Evolutionary conservation across 495 filamentous ascomycete genomes (phyloP), one percentile per base, ranked within the genome.

Genomic region (Aspergillus avenaceus): DNA sequence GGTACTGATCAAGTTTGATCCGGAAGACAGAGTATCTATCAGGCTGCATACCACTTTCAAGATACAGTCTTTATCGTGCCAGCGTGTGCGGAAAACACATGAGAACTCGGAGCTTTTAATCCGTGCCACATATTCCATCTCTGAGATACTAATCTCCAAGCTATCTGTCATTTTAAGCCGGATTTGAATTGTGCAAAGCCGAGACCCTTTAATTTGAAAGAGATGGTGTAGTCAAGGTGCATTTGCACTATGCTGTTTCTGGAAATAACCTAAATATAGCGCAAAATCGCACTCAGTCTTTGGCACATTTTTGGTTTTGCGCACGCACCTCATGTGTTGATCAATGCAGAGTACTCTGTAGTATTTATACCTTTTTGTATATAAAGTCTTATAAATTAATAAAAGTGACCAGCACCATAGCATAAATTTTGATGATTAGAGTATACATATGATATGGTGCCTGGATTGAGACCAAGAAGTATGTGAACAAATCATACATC

Each of bases 1-100:
- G 49, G 29, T 50, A 55, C 48, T 55, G 12, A 23, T 19, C 12
- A 11, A 16, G 5, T 41, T 41, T 12, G 38, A 6, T 23, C 4
- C 5, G 12, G 4, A 19, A 44, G 8, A 44, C 18, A 12, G 18
- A 16, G 9, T n/a, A n/a, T n/a, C 32, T 36, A n/a, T 36, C 9
- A 12, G 18, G 9, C 18, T 16, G 18, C 41, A 44, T 23, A 44
- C 41, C 41, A 44, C 41, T 44, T 34, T 34, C 29, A 34, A 13
- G 12, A 34, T 34, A 34, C 29, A 34, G 29, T 34, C 29, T 12
- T 3, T 34, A 5, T n/a, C 29, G 29, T n/a, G 29, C 29, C 29
- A 34, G 12, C 29, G 29, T 5, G 29, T 34, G 29, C 29, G 29
- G 29, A 34, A 34, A 34, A 34, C 14, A 34, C 29, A 34, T 34